Percentiles rank a stretch among this genome's conserved stretches.
phyloP scores from a whole-genome alignment of 2,329 filamentous ascomycete species.

The Exophiala spinifera region DNA sequence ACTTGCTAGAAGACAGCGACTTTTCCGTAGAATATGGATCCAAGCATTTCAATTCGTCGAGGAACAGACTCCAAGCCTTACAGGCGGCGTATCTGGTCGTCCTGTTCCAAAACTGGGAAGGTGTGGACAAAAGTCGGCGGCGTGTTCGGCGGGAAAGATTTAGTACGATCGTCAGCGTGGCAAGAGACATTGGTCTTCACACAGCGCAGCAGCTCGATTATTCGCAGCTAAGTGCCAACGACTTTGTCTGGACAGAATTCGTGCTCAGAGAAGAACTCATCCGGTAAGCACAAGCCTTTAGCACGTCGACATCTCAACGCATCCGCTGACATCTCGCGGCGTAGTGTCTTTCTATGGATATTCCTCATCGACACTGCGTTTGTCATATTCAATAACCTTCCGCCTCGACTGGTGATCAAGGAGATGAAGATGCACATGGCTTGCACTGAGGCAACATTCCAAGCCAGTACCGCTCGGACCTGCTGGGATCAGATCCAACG shows the following conservation, averaged over 20 bases:
- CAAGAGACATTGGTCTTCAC: conserved; percentile 35
- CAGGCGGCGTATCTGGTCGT: conserved; percentile 40
- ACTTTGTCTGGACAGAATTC: conserved; percentile 37
- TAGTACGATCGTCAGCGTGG: conserved; percentile 22
- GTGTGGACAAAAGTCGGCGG: conserved; percentile 35
- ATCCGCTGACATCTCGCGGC: not conserved
- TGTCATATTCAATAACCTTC: conserved; percentile 42
- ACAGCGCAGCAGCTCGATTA: conserved; percentile 25
- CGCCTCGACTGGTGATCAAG: conserved; percentile 40
- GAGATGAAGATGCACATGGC: conserved; percentile 41
- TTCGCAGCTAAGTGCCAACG: conserved; percentile 26
- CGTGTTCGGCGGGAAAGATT: conserved; percentile 38
- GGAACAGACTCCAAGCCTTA: conserved; percentile 35
- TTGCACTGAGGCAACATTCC: conserved; percentile 38
- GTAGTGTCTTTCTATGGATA: conserved; percentile 33
- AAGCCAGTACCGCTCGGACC: conserved; percentile 34
- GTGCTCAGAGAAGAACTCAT: conserved; percentile 38
- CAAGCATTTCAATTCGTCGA: not conserved
- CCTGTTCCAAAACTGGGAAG: conserved; percentile 42
- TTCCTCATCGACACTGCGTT: conserved; percentile 41
- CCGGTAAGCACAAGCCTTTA: conserved; percentile 14
- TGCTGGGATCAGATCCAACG: conserved; percentile 23
- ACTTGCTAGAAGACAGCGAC: conserved; percentile 34
- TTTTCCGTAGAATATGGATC: conserved; percentile 11
- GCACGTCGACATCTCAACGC: not conserved